Conservation (phyloP, 306 rosid species). For the Fagus crenata region DNA sequence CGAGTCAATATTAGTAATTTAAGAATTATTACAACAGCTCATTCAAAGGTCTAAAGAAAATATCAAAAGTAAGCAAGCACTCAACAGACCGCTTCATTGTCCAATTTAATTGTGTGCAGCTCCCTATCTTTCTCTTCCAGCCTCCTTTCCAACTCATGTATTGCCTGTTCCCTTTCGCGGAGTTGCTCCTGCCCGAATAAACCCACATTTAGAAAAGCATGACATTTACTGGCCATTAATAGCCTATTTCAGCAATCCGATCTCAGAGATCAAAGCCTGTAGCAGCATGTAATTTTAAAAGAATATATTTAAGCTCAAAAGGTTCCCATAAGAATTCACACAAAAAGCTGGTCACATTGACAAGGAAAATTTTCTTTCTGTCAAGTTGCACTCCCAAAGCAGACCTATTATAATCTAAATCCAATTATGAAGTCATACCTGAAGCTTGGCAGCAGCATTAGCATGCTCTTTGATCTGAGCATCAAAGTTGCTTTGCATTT, state of each 20-base stretch:
- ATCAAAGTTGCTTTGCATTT: slow-evolving; percentile 65
- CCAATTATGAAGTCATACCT: slow-evolving; percentile 46
- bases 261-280: slow-evolving; percentile 7
- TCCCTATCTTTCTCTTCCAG: slow-evolving; percentile 90
- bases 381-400: not conserved
- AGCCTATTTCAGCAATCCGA: slow-evolving; percentile 3
- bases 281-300: not conserved
- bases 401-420: not conserved
- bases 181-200: slow-evolving; percentile 73
- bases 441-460: slow-evolving; percentile 62
- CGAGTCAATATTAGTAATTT: slow-evolving; percentile 12
- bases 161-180: slow-evolving; percentile 63
- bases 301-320: not conserved
- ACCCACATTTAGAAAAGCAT: slow-evolving; percentile 30
- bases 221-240: slow-evolving; percentile 6
- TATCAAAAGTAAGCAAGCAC: slow-evolving; percentile 20
- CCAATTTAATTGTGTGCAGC: slow-evolving; percentile 74
- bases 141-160: slow-evolving; percentile 79
- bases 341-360: not conserved
- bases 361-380: not conserved
- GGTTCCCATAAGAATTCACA: not conserved
- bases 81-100: slow-evolving; percentile 85
- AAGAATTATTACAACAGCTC: not conserved
- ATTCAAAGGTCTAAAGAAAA: not conserved
- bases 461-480: slow-evolving; percentile 81